These are phyloP conservation scores for Globisporangium paroecandrum DNA, from an alignment of 352 stramenopile species.

Conservation along the genomic window DNA sequence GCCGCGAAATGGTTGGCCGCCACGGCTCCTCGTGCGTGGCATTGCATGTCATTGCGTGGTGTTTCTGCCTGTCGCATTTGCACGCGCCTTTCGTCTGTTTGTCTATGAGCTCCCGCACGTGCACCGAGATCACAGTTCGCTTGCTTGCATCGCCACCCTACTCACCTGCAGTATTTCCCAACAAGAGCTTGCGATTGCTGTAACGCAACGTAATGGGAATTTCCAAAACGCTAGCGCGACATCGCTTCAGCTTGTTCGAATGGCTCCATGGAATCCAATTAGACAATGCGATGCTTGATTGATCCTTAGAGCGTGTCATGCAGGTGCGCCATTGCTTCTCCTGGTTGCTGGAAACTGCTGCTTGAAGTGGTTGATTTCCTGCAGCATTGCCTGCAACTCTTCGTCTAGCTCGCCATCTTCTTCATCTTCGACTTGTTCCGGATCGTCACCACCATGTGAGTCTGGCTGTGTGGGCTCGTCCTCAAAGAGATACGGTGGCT, in stretches of 20 bases:
- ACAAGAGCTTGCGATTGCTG: no score
- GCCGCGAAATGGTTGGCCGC: neutral
- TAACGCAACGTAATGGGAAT: no score
- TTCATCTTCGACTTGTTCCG: conserved; percentile 1
- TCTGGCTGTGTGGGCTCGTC: neutral
- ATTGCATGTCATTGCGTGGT: neutral
- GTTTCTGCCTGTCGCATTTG: neutral
- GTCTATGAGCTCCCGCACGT: neutral
- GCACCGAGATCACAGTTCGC: neutral
- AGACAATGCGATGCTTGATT: neutral
- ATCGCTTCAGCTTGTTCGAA: neutral
- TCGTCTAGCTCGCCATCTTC: conserved; percentile 9
- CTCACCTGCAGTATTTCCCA: neutral
- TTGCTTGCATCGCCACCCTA: no score
- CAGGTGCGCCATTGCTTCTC: neutral
- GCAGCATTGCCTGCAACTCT: conserved; percentile 28
- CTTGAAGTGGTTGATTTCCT: conserved; percentile 29
- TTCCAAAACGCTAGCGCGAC: neutral
- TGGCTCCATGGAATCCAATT: neutral
- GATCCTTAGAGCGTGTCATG: neutral
- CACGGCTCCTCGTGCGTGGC: neutral
- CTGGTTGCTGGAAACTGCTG: conserved; percentile 14
- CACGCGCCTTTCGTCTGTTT: neutral
- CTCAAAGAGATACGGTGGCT: neutral
- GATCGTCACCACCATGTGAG: neutral